phyloP scores from a whole-genome alignment of 2,329 filamentous ascomycete genomes.

The Claviceps sp. region DNA sequence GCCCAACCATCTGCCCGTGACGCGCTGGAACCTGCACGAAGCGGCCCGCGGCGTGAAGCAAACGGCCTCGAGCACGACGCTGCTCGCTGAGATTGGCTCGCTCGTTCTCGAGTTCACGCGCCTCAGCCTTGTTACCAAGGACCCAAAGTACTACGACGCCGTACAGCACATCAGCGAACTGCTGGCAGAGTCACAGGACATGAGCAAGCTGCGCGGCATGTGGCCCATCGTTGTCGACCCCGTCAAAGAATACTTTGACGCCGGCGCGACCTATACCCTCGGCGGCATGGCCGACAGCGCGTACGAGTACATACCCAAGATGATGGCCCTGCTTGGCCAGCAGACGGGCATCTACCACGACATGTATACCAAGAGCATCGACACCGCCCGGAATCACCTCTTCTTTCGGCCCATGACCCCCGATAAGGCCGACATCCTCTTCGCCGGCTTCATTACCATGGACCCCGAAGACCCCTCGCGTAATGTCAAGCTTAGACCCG shows the following conservation, averaged over 20 bases:
- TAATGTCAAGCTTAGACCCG: neutral
- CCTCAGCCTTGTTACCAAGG: constrained; percentile 53
- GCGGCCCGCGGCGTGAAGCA: constrained; percentile 14
- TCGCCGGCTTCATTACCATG: constrained; percentile 32
- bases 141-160: constrained; percentile 62
- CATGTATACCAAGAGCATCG: constrained; percentile 50
- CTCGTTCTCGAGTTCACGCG: constrained; percentile 60
- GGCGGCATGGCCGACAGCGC: constrained; percentile 40
- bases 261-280: constrained; percentile 30
- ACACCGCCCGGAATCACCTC: constrained; percentile 45
- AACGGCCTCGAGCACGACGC: constrained; percentile 9
- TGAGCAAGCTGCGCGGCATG: constrained; percentile 57
- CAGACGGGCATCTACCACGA: constrained; percentile 42
- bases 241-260: constrained; percentile 50
- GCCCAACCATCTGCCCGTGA: constrained; percentile 33
- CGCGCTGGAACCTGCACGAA: constrained; percentile 14
- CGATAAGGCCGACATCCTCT: constrained; percentile 46
- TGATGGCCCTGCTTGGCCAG: constrained; percentile 52
- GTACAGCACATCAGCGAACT: constrained; percentile 55
- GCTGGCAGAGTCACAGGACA: constrained; percentile 50
- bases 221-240: constrained; percentile 56
- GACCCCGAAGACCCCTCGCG: constrained; percentile 22
- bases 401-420: constrained; percentile 59
- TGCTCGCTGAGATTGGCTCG: constrained; percentile 52
- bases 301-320: constrained; percentile 49